These are phyloP conservation scores for Cyclaneusma minus DNA, from an alignment of 2,329 filamentous ascomycete genomes.

Conservation along the genomic window DNA sequence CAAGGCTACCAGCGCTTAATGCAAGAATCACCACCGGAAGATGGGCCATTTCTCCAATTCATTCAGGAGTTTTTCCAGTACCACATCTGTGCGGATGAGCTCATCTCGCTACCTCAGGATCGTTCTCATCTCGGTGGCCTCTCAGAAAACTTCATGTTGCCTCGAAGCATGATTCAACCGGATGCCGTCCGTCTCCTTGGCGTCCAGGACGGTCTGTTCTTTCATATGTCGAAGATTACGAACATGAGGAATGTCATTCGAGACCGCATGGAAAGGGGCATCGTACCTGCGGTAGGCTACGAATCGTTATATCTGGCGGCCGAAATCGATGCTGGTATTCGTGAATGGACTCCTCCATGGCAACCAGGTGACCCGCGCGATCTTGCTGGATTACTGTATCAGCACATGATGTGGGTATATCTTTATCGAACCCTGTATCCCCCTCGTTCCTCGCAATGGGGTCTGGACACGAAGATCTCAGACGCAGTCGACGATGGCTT, in stretches of 20 bases:
- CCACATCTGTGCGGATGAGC: conserved; percentile 52
- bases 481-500: conserved; percentile 41
- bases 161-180: conserved; percentile 2
- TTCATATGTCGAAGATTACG: conserved; percentile 65
- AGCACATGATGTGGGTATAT: conserved; percentile 52
- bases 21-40: conserved; percentile 38
- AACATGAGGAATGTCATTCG: conserved; percentile 62
- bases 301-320: conserved; percentile 56
- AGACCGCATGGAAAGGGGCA: conserved; percentile 41
- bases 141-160: conserved; percentile 1
- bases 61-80: conserved; percentile 72
- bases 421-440: conserved; percentile 46
- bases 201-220: conserved; percentile 68
- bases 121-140: conserved; percentile 19
- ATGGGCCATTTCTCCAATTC: conserved; percentile 58
- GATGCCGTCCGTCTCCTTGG: conserved; percentile 45
- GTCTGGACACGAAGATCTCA: conserved; percentile 31
- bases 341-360: conserved; percentile 56
- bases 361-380: conserved; percentile 39
- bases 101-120: conserved; percentile 30
- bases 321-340: conserved; percentile 60
- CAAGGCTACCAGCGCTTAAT: conserved; percentile 60
- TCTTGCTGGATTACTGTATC: conserved; percentile 40
- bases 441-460: conserved; percentile 22
- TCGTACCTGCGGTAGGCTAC: conserved; percentile 59